Evolutionary conservation across 106 monocot genomes (phyloP), one percentile per base, ranked within the genome.

Genomic region (Platanthera zijinensis): DNA sequence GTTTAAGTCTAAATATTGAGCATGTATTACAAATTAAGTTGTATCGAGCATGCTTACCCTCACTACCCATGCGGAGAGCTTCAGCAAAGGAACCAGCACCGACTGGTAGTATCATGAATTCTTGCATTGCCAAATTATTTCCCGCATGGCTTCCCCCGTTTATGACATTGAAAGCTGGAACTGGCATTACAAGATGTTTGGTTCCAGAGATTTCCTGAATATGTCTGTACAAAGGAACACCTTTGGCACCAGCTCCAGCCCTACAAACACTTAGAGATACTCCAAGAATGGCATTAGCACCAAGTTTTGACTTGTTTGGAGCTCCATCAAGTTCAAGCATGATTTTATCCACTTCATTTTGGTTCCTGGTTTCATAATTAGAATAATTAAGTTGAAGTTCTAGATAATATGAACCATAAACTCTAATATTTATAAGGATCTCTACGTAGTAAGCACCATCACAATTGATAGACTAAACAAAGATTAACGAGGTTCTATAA

Each of bases 71-170:
- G 22, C 83, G 85, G 53, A 96, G 76, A 74, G 96, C 96, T 64
- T 96, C 96, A 28, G 90, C 74, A 80, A 96, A 96, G 74, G 96
- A 96, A 72, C 88, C 6, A 69, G 96, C 96, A 79, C 93, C 96
- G 25, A 96, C 93, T 32, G 96, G 96, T 66, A 96, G 71, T 80
- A 96, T 93, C 96, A 96, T 96, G 72, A 96, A 96, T 78, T 96
- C 96, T 78, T 96, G 96, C 96, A 96, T 96, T 71, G 96, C 96
- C 50, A 96, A 80, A 87, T 89, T 96, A 68, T 96, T 96, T 64
- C 96, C 96, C 52, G 96, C 96, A 87, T 96, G 96, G 68, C 93
- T 96, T 12, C 96, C 96, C 22, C 96, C 96, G 80, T 96, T 96
- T 78, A 96, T 96, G 57, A 96, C 96, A 83, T 96, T 96, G 76